Evolutionary conservation across 148 eudicot genomes (phyloP), one percentile per base, ranked within the genome.

Genomic region (Camellia sinensis): DNA sequence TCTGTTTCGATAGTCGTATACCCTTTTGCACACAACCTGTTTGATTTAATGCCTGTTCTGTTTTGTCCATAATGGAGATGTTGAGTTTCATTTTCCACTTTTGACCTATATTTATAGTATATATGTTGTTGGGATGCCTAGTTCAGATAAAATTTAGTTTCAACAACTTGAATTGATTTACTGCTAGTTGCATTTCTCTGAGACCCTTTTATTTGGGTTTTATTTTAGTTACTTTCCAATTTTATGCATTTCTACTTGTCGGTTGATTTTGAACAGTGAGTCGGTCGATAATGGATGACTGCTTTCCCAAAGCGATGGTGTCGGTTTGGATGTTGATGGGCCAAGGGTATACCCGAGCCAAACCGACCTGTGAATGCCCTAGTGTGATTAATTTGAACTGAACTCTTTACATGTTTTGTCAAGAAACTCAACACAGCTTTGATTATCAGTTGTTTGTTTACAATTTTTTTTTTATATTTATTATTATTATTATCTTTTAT

Each of bases 11-110:
- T 15, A 3, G 17, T 62, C 17, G 6, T 65, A 7, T 44, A 76
- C 17, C 17, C 43, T 21, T 80, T 6, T 50, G 72, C 71, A 53
- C 78, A 64, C 78, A 53, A 64, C 69, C 62, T 80, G 82, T 80
- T 73, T 80, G 78, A 7, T 79, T 21, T 10, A 79, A 72, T 79
- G 82, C 10, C 57, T 67, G 80, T 56, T 5, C 37, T 54, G 63
- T 54, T 74, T 22, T 74, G 29, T 74, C 19, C 77, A 14, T 14
- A 17, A 29, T 73, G 61, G 43, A 1, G 76, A n/a, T 48, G 40
- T 22, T 45, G 72, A n/a, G 40, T 63, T 63, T 21, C n/a, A 59
- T 17, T 59, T 59, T 59, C 17, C 19, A 59, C 62, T 59, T 59
- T 73, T 21, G 43, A 22, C 21, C 29, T 53, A 29, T 73, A 46